Evolutionary conservation across 306 rosid species (phyloP), one percentile per base, ranked within the genome.

Genomic region (Aeschynomene evenia): DNA sequence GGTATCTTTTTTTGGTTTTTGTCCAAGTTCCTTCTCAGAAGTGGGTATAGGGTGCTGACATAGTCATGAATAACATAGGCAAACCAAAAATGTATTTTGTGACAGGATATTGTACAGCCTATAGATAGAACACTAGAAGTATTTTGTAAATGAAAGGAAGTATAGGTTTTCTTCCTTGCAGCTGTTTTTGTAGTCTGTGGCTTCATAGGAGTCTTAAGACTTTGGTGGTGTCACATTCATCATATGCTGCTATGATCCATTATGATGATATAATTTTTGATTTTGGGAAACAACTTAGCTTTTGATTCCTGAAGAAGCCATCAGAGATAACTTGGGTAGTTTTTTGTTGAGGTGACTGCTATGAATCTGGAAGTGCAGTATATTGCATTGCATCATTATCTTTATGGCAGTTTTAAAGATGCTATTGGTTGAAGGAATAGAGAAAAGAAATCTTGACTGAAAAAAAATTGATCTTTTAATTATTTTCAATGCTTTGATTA

Each of bases 81-180:
- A 65, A 68, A 62, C 71, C 39, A 49, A 61, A n/a, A 77, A 43
- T 66, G 81, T 74, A 14, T 60, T 70, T 53, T 21, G 40, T 55
- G 61, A 68, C n/a, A 71, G 66, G 70, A 68, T 77, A 68, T 59
- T 74, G 74, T 79, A 78, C 79, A 78, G 72, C 59, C 42, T 59
- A 78, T 59, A 78, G 82, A 77, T 57, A 49, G 49, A 55, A 68
- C 62, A 77, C 70, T 61, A 65, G 70, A 52, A 23, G 67, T 46
- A 56, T n/a, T 50, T 73, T 74, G 68, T 75, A 78, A 70, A 78
- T 65, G 68, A 80, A 59, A 71, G 73, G 75, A 62, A 56, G 81
- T 73, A 68, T 72, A 68, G 23, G 49, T 34, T 67, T 72, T 49
- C 75, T 74, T 70, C 76, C 73, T 70, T 59, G 71, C 54, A 66